Base-by-base conservation (phyloP, 2,329 filamentous ascomycete genomes). In the Cryphonectria naterciae region DNA sequence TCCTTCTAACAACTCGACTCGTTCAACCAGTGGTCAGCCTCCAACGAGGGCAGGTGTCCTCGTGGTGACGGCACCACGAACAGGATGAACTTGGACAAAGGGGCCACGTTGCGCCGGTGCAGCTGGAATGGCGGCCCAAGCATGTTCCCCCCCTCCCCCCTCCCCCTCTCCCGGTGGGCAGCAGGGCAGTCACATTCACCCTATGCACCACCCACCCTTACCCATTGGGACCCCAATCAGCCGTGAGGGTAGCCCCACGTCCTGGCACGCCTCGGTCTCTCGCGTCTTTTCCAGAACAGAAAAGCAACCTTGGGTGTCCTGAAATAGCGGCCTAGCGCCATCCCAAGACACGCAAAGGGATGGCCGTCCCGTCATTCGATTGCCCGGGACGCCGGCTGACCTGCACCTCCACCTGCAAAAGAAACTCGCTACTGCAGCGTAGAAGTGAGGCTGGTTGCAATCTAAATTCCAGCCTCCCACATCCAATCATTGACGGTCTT, bases 361-460 rank as follows among this genome's bases (percentile, higher is more conserved):
- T 66, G 67, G 62, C 61, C 19, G 61, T 67, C 65, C 65, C 60
- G 65, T 54, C 60, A 37, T 62, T 69, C 65, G 19, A 63, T 8
- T 64, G 61, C 39, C 61, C 46, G 35, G 61, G 37, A 46, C 17
- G 25, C 60, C 65, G 65, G 68, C 70, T 72, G 56, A 68, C 72
- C 65, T 72, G 68, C 68, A 70, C 70, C 68, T 35, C 46, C 46
- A 39, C 25, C 68, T 72, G 68, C 65, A 70, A 32, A 28, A 68
- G 68, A 68, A 49, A 61, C 37, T 72, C 70, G 70, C 69, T 73
- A 68, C 69, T 75, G 71, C 73, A 72, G 70, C 52, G 66, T 66
- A 73, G 71, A 73, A 73, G 72, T 74, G 73, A 75, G 74, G 74
- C 74, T 75, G 74, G 72, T 71, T 69, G 66, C 56, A 28, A 28